phyloP scores from a whole-genome alignment of 2,329 filamentous ascomycete species.

The Alternaria novae-zelandiae region DNA sequence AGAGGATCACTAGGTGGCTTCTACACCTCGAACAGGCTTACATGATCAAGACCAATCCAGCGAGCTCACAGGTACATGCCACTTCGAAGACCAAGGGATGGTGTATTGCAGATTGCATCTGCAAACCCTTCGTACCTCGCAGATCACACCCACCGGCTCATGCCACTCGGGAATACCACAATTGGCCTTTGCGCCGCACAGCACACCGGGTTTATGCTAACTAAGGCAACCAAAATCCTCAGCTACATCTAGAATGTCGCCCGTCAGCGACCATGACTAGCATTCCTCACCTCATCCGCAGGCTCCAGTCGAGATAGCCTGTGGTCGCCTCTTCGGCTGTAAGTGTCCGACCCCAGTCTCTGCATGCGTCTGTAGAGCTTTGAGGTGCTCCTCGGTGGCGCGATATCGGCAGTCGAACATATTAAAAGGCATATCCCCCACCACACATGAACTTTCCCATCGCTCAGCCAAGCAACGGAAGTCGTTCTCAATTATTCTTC shows the following conservation, averaged over 20 bases:
- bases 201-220: background rate
- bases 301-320: background rate
- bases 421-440: background rate
- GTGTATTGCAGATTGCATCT: background rate
- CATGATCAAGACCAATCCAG: background rate
- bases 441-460: background rate
- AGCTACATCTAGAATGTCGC: background rate
- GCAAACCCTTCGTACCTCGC: background rate
- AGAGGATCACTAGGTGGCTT: background rate
- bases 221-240: background rate
- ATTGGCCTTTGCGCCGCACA: background rate
- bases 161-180: background rate
- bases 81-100: background rate
- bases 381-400: background rate
- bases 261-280: background rate
- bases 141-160: background rate
- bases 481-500: too few relatives aligned
- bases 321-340: background rate
- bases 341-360: conserved; percentile 2
- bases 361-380: conserved; percentile 3
- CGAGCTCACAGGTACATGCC: background rate
- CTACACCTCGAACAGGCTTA: background rate
- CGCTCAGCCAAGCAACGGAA: background rate
- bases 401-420: background rate
- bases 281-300: background rate